phyloP scores from a whole-genome alignment of 257 asterid genomes.

The Capsicum baccatum region DNA sequence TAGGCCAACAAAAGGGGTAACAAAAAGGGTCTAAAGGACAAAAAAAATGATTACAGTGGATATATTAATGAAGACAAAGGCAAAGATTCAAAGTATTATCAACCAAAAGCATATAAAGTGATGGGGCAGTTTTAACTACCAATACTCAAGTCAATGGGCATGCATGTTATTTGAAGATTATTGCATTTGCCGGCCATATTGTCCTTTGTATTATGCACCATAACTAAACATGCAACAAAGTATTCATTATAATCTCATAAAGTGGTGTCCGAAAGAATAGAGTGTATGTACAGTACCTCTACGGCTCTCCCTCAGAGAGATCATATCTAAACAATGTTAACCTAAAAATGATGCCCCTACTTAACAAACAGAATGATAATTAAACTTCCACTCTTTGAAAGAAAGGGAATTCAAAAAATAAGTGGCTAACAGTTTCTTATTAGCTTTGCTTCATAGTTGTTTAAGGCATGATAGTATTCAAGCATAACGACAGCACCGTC shows the following conservation, averaged over 20 bases:
- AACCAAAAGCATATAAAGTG: conserved; percentile 14
- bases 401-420: neutral
- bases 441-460: neutral
- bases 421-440: conserved; percentile 8
- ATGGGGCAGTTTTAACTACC: conserved; percentile 1
- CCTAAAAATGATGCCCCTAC: neutral
- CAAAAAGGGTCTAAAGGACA: neutral
- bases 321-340: neutral
- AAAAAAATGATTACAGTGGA: neutral
- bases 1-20: neutral
- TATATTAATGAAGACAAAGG: conserved; percentile 28
- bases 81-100: conserved; percentile 25
- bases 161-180: conserved; percentile 23
- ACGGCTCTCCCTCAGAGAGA: too few species aligned
- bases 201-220: conserved; percentile 6
- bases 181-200: neutral
- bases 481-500: neutral
- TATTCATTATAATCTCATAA: too few species aligned
- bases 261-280: too few species aligned
- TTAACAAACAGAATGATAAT: neutral
- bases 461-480: neutral
- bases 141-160: neutral
- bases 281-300: too few species aligned
- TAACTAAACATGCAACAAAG: too few species aligned
- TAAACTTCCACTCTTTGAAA: neutral